These are phyloP conservation scores for Geranomyces variabilis DNA, from an alignment of 192 early-diverging fungal genomes.

Conservation along the genomic window DNA sequence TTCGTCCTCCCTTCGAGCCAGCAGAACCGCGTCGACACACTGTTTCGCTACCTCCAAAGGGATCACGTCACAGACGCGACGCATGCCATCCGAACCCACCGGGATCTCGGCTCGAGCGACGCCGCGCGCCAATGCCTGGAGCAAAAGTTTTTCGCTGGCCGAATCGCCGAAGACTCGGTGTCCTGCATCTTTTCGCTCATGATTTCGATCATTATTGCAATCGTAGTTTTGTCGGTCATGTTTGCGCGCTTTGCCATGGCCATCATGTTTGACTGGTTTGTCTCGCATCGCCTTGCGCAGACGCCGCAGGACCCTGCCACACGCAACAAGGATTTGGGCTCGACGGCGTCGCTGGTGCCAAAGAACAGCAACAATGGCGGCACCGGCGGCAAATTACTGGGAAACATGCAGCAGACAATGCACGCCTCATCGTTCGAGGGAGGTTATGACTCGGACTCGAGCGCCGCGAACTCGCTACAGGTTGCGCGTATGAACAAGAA, in stretches of 20 bases:
- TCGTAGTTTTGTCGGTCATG: slow-evolving; percentile 42
- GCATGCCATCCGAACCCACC: not conserved
- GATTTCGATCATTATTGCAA: slow-evolving; percentile 29
- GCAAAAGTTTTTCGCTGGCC: slow-evolving; percentile 32
- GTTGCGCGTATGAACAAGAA: too few species aligned
- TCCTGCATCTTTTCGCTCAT: slow-evolving; percentile 34
- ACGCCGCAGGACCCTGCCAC: slow-evolving; percentile 32
- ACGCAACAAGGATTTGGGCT: slow-evolving; percentile 18
- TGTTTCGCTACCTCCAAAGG: slow-evolving; percentile 72
- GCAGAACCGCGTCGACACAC: slow-evolving; percentile 29
- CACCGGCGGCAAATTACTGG: too few species aligned
- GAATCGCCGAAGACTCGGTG: slow-evolving; percentile 14
- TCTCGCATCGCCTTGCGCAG: slow-evolving; percentile 44
- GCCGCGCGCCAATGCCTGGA: slow-evolving; percentile 38
- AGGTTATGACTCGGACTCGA: not conserved
- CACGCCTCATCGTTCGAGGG: not conserved
- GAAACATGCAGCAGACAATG: not conserved
- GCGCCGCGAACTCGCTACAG: not conserved
- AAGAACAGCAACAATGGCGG: not conserved
- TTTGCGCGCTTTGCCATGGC: slow-evolving; percentile 51
- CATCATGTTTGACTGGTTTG: slow-evolving; percentile 50
- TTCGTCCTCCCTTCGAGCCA: slow-evolving; percentile 18
- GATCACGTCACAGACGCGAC: slow-evolving; percentile 66
- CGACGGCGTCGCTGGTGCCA: not conserved
- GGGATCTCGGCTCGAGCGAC: not conserved